Percentiles rank a stretch among this genome's conserved stretches.
phyloP scores from a whole-genome alignment of 345 rosid species.

The Gossypium anomalum region DNA sequence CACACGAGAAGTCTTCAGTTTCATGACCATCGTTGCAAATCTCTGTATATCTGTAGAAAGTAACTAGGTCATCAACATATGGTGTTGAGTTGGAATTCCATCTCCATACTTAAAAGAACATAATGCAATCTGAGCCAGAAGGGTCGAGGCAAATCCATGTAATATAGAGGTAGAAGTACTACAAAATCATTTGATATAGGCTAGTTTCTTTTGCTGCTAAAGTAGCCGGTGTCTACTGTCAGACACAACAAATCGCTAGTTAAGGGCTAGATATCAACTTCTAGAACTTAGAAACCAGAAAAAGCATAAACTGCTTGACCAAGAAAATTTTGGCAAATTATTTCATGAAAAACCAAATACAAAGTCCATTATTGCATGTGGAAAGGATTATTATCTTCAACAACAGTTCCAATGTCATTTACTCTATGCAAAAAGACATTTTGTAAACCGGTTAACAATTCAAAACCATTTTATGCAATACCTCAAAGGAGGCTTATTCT shows the following conservation, averaged over 20 bases:
- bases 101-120: neutral
- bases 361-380: neutral
- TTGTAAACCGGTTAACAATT: neutral
- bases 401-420: neutral
- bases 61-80: neutral
- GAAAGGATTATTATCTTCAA: neutral
- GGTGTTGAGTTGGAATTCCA: neutral
- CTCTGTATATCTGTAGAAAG: slow-evolving; percentile 51
- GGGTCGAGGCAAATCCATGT: neutral
- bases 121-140: neutral
- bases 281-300: neutral
- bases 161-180: neutral
- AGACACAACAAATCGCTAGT: neutral
- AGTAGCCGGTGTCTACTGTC: neutral
- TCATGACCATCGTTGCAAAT: slow-evolving; percentile 68
- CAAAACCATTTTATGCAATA: neutral
- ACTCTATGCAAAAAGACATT: neutral
- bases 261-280: neutral
- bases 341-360: neutral
- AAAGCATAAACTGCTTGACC: neutral
- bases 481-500: neutral
- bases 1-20: slow-evolving; percentile 73
- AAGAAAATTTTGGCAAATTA: neutral
- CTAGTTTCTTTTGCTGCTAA: neutral
- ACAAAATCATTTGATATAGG: neutral